These are phyloP conservation scores for Lichina pygmaea DNA, from an alignment of 495 filamentous ascomycete species.

Conservation along the genomic window DNA sequence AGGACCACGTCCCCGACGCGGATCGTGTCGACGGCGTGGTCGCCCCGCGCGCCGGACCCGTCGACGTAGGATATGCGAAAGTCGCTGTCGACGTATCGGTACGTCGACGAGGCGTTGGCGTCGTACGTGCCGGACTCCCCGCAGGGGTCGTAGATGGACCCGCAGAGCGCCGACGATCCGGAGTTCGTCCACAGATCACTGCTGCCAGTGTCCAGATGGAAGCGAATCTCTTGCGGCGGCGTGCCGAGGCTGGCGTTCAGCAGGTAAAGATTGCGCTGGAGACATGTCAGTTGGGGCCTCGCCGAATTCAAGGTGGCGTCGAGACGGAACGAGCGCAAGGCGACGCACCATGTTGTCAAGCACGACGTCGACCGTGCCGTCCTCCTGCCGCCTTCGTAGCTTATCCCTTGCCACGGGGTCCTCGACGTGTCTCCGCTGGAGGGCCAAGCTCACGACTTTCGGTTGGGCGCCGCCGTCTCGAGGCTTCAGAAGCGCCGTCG, in stretches of 20 bases:
- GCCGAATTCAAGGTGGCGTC: too few species aligned
- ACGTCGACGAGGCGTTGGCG: slow-evolving; percentile 57
- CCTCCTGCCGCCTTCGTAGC: slow-evolving; percentile 8
- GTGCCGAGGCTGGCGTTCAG: slow-evolving; percentile 19
- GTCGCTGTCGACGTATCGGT: slow-evolving; percentile 40
- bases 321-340: background rate
- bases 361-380: slow-evolving; percentile 8
- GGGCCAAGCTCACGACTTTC: slow-evolving; percentile 10
- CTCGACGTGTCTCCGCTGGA: slow-evolving; percentile 10
- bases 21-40: slow-evolving; percentile 63
- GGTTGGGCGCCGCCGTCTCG: slow-evolving; percentile 1
- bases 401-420: slow-evolving; percentile 11
- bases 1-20: slow-evolving; percentile 34
- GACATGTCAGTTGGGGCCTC: background rate
- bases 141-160: slow-evolving; percentile 7
- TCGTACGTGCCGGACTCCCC: slow-evolving; percentile 18
- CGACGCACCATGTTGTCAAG: slow-evolving; percentile 13
- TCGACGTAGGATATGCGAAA: slow-evolving; percentile 92
- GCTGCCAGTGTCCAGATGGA: slow-evolving; percentile 22
- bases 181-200: slow-evolving; percentile 8
- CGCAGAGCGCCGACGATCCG: slow-evolving; percentile 1
- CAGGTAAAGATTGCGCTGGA: slow-evolving; percentile 16
- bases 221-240: slow-evolving; percentile 14
- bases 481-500: too few species aligned
- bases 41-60: slow-evolving; percentile 50